Conservation (phyloP, 805 yeast species). For the Kluyveromyces lactis region DNA sequence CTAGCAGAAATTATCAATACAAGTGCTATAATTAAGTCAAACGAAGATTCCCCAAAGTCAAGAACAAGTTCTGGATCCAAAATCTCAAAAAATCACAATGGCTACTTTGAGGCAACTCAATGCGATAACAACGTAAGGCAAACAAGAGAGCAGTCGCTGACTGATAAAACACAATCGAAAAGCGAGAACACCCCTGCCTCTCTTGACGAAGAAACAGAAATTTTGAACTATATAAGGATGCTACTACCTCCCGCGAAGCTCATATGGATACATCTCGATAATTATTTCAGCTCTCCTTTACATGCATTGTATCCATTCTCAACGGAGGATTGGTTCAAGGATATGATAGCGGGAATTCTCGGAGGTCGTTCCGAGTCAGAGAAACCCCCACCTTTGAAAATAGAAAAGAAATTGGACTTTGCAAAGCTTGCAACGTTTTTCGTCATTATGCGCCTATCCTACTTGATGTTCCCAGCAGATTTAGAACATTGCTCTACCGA, state of each 20-base stretch:
- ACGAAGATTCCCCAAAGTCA: not conserved
- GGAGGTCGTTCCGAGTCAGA: slow-evolving; percentile 33
- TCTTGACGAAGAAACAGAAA: slow-evolving; percentile 11
- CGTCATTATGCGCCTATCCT: slow-evolving; percentile 36
- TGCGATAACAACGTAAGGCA: too few species aligned
- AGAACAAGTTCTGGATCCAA: not conserved
- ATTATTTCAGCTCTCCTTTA: slow-evolving; percentile 35
- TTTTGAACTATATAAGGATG: slow-evolving; percentile 26
- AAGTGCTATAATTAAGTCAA: not conserved
- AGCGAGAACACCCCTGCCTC: not conserved
- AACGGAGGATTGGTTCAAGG: slow-evolving; percentile 31
- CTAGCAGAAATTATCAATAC: not conserved
- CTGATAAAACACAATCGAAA: not conserved
- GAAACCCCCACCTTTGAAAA: slow-evolving; percentile 25
- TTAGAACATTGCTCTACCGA: slow-evolving; percentile 21
- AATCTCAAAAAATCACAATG: too few species aligned
- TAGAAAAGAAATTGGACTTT: slow-evolving; percentile 39
- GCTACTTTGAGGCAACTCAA: too few species aligned
- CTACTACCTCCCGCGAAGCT: slow-evolving; percentile 37
- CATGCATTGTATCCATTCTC: slow-evolving; percentile 43
- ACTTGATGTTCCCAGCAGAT: slow-evolving; percentile 32
- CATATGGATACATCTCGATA: slow-evolving; percentile 37
- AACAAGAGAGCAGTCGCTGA: too few species aligned
- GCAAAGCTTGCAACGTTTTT: slow-evolving; percentile 41
- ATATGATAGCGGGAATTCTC: slow-evolving; percentile 30